phyloP scores from a whole-genome alignment of 306 rosid species.

The Castanopsis chinensis region DNA sequence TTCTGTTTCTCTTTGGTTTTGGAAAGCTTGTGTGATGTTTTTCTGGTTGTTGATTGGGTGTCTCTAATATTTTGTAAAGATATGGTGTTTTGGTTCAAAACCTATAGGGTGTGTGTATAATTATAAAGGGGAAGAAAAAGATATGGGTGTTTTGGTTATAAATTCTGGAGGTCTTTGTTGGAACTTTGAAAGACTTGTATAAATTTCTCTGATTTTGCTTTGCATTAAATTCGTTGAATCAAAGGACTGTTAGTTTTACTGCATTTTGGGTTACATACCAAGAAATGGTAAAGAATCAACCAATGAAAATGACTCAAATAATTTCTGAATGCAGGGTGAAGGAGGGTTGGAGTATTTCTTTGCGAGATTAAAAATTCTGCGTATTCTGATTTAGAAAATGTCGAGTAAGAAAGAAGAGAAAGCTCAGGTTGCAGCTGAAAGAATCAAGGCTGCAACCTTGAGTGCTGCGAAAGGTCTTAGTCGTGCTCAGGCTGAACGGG shows the following conservation, averaged over 20 bases:
- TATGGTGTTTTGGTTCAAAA: too few species aligned
- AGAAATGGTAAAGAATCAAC: neutral
- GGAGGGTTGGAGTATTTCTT: neutral
- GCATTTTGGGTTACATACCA: neutral
- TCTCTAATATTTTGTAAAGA: neutral
- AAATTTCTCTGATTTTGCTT: too few species aligned
- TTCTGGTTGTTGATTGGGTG: neutral
- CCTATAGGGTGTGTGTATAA: too few species aligned
- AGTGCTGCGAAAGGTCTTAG: slow-evolving; percentile 96
- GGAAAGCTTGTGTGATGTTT: neutral
- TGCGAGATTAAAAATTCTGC: neutral
- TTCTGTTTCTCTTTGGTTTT: neutral
- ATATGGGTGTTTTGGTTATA: too few species aligned
- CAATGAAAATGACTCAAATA: neutral
- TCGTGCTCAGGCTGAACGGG: slow-evolving; percentile 97
- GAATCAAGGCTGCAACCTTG: slow-evolving; percentile 94
- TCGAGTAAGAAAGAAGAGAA: slow-evolving; percentile 97
- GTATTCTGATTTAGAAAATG: slow-evolving; percentile 43
- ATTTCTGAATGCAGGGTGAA: slow-evolving; percentile 10
- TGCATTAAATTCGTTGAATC: too few species aligned
- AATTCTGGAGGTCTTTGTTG: too few species aligned
- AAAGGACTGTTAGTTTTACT: too few species aligned
- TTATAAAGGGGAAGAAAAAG: too few species aligned
- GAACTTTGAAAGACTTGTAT: too few species aligned
- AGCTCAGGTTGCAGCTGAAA: slow-evolving; percentile 89